Evolutionary conservation across 495 filamentous ascomycete species (phyloP).

Genomic region (Xanthoparmelia taractica): DNA sequence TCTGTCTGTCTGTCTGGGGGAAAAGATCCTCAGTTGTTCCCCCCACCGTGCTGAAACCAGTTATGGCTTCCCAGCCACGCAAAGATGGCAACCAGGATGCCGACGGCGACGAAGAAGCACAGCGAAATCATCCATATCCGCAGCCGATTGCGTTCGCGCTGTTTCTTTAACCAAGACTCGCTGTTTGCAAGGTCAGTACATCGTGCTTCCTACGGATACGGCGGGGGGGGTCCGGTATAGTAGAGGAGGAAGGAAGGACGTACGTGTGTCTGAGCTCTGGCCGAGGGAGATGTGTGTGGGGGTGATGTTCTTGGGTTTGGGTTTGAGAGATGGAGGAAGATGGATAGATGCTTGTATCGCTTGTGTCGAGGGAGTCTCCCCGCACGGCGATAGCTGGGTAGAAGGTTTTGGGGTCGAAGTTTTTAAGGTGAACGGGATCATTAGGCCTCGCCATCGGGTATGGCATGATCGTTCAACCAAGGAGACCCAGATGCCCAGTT

Average conservation of each 20-base stretch:
- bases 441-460: constrained; percentile 10
- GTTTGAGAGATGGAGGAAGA: constrained; percentile 13
- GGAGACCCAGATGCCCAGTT: neutral
- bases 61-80: constrained; percentile 21
- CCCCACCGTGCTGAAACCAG: constrained; percentile 15
- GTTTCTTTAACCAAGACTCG: constrained; percentile 35
- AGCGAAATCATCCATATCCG: constrained; percentile 38
- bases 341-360: constrained; percentile 14
- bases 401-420: constrained; percentile 23
- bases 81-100: constrained; percentile 31
- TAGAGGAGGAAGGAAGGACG: neutral
- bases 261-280: constrained; percentile 15
- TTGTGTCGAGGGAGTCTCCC: constrained; percentile 15
- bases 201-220: neutral
- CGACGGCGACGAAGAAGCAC: constrained; percentile 31
- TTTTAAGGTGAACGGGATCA: constrained; percentile 17
- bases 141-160: constrained; percentile 29
- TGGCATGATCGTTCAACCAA: constrained; percentile 8
- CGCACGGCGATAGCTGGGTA: constrained; percentile 19
- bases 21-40: constrained; percentile 1
- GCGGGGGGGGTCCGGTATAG: too few relatives aligned
- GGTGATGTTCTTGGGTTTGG: constrained; percentile 3
- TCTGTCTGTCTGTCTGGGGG: too few relatives aligned
- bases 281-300: neutral
- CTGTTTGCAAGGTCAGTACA: constrained; percentile 23